Evolutionary conservation across 345 rosid species (phyloP), one percentile per base, ranked within the genome.

Genomic region (Gossypium mustelinum): DNA sequence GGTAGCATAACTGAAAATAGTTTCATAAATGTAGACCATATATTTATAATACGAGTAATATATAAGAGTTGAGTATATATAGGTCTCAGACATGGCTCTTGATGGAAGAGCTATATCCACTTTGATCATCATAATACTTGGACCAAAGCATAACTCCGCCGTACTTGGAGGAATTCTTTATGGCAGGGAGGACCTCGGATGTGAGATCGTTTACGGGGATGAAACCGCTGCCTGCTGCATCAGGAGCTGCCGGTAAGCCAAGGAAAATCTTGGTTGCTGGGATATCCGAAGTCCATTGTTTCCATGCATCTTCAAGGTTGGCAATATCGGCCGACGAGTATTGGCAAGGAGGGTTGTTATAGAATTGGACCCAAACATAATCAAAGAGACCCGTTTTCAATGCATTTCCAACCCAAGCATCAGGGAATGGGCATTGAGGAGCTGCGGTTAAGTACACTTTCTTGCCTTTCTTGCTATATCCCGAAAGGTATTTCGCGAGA

Each of bases 61-160:
- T 51, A 7, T 17, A 20, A 16, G 58, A 17, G 8, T 17, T 56
- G 59, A n/a, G 60, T 56, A 18, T 57, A 10, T 22, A 57, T 20
- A 57, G 27, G 18, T 57, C 27, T 57, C 61, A 57, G 13, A 57
- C 29, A 20, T 57, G 61, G 27, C 61, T 20, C 61, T 57, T 57
- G 27, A 57, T 20, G 61, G 61, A 57, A 22, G 61, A 57, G 29
- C 61, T 57, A 11, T 57, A 57, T 20, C 29, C 61, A 57, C 61
- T 57, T 57, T 57, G 61, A 57, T 57, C 61, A 22, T 57, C 61
- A 5, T 57, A 57, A 10, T 57, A 57, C 61, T 20, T 57, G 61
- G 61, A 57, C 61, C 61, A 57, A 20, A 57, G 61, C 61, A 57
- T 57, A 57, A 57, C 61, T 11, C 61, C 61, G 13, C 13, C 61